Conservation (phyloP, 2,329 filamentous ascomycete genomes). For the Talaromyces sp. region DNA sequence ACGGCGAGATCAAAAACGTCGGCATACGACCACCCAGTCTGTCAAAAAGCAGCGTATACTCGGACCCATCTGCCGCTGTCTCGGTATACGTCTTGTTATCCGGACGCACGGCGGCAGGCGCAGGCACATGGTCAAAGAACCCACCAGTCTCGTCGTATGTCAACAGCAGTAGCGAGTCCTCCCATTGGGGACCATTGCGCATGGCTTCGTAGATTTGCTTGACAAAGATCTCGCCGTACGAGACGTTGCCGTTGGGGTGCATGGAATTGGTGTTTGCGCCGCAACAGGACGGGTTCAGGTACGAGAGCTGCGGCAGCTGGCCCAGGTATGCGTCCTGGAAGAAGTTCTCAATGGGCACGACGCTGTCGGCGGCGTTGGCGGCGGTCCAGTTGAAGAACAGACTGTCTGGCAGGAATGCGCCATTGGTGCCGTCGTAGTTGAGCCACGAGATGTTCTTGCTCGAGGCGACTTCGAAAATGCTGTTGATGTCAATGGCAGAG, state of each 20-base stretch:
- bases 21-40: slow-evolving; percentile 25
- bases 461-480: slow-evolving; percentile 36
- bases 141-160: slow-evolving; percentile 33
- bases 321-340: slow-evolving; percentile 28
- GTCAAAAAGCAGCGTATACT: slow-evolving; percentile 23
- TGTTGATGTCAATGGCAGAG: slow-evolving; percentile 24
- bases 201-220: slow-evolving; percentile 33
- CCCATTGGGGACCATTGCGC: slow-evolving; percentile 29
- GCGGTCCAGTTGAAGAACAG: slow-evolving; percentile 31
- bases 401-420: slow-evolving; percentile 22
- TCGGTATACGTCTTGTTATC: slow-evolving; percentile 32
- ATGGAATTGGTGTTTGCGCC: slow-evolving; percentile 28
- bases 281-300: slow-evolving; percentile 36
- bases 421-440: slow-evolving; percentile 30
- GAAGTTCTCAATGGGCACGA: slow-evolving; percentile 26
- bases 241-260: slow-evolving; percentile 28
- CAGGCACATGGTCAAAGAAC: slow-evolving; percentile 31
- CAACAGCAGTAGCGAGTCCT: slow-evolving; percentile 28
- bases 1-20: slow-evolving; percentile 26
- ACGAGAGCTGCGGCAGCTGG: slow-evolving; percentile 27
- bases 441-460: slow-evolving; percentile 29
- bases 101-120: slow-evolving; percentile 26
- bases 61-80: slow-evolving; percentile 18
- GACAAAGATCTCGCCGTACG: slow-evolving; percentile 29
- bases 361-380: slow-evolving; percentile 20